Base-by-base conservation (phyloP, 768 basidiomycete species). In the Suillus cothurnatus region DNA sequence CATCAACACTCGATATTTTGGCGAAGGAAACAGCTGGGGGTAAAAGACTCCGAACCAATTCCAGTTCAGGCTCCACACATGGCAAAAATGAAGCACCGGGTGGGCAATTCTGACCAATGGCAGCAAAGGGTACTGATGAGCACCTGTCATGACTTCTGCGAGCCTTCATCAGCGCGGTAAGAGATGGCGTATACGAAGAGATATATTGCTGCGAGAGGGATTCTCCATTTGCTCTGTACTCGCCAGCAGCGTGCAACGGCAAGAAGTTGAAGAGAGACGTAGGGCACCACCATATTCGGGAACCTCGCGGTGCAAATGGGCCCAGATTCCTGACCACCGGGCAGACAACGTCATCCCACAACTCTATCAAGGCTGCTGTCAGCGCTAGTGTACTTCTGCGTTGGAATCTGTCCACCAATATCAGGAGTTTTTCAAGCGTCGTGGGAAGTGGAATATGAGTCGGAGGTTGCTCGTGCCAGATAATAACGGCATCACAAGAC, bases 401-500 rank as follows among this genome's bases (percentile, higher is more conserved):
- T 43, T 43, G 41, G 41, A 43, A 19, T 19, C 8, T 43, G 19
- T 3, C 41, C 19, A 23, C n/a, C 12, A 47, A 47, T 23, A 0
- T 12, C 4, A 2, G 11, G n/a, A 47, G 47, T 14, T 47, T 47
- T n/a, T 47, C 47, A 5, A 23, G 9, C 23, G 6, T 49, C 12
- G 6, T 49, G 7, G 12, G 47, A 6, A 66, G 52, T 3, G 8
- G 41, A 21, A 66, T 56, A 32, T 39, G 41, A 5, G 61, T 43
- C n/a, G 65, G 61, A 6, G 39, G 21, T 26, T 26, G 17, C 4
- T 57, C 14, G 21, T 57, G 55, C 1, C 34, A 34, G n/a, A 70
- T 41, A n/a, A 69, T 63, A 17, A 70, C 61, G 4, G 67, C 70
- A 53, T 68, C 55, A 15, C 65, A 68, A 36, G 63, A 59, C 28